Evolutionary conservation across 768 basidiomycete species (phyloP).

Genomic region (Boletus subcaerulescens): DNA sequence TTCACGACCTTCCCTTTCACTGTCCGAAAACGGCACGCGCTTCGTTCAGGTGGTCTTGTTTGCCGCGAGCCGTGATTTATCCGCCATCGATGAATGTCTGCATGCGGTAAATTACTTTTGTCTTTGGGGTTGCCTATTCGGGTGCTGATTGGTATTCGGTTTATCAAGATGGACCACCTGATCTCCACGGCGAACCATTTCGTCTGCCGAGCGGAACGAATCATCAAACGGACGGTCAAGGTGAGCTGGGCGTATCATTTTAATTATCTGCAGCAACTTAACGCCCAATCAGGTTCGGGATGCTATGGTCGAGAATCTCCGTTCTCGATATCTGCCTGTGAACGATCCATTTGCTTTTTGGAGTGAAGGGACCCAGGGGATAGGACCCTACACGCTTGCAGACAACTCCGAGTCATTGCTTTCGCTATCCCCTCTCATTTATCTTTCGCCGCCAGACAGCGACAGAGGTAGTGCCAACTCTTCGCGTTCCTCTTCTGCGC

Average conservation of each 20-base stretch:
- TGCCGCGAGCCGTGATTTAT: constrained; percentile 55
- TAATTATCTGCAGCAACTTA: constrained; percentile 1
- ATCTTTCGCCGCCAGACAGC: constrained; percentile 19
- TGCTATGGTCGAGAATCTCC: constrained; percentile 44
- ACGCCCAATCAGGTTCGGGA: constrained; percentile 44
- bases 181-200: constrained; percentile 52
- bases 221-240: constrained; percentile 54
- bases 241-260: constrained; percentile 31
- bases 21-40: constrained; percentile 38
- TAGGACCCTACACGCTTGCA: background rate
- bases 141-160: constrained; percentile 4
- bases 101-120: constrained; percentile 42
- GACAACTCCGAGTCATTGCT: background rate
- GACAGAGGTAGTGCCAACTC: constrained; percentile 9
- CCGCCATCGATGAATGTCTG: constrained; percentile 51
- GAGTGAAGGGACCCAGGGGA: constrained; percentile 2
- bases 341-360: constrained; percentile 22
- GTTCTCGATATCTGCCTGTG: constrained; percentile 23
- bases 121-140: constrained; percentile 7
- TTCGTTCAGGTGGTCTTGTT: constrained; percentile 49
- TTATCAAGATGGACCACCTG: constrained; percentile 51
- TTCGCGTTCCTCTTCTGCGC: constrained; percentile 26
- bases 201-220: constrained; percentile 55
- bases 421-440: constrained; percentile 15
- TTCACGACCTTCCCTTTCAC: constrained; percentile 9